Percentiles rank a stretch among this genome's conserved stretches.
These are phyloP conservation scores for Marchantia polymorpha DNA, from an alignment of 225 moss, liverwort and hornwort genomes.

Conservation along the genomic window DNA sequence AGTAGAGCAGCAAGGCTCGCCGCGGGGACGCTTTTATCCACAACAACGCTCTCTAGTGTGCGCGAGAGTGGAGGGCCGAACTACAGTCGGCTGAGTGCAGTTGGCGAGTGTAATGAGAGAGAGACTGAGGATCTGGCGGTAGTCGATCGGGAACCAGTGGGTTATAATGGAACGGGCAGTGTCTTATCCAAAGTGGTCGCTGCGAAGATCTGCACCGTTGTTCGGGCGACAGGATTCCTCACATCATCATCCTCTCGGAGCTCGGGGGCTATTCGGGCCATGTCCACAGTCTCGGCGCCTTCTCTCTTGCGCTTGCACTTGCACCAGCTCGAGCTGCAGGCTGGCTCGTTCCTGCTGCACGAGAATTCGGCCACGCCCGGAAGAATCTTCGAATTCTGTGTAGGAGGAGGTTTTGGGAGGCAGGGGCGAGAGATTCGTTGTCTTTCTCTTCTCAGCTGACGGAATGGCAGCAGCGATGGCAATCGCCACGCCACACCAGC, in stretches of 20 bases:
- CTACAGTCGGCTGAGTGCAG: no score
- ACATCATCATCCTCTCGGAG: neutral
- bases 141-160: neutral
- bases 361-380: neutral
- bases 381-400: no score
- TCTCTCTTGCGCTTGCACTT: no score
- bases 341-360: neutral
- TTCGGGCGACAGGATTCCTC: neutral
- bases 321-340: neutral
- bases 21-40: no score
- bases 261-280: neutral
- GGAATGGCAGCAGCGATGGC: slow-evolving; percentile 13
- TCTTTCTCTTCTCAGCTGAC: no score
- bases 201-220: slow-evolving; percentile 13
- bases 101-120: no score
- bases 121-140: neutral
- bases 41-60: no score
- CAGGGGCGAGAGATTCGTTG: neutral
- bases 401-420: neutral
- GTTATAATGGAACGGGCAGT: neutral
- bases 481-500: slow-evolving; percentile 15
- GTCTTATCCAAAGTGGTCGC: slow-evolving; percentile 10
- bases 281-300: neutral
- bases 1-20: no score
- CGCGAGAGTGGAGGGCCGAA: no score